These are phyloP conservation scores for Leccinum rimulosum DNA, from an alignment of 768 basidiomycete genomes.

Conservation along the genomic window DNA sequence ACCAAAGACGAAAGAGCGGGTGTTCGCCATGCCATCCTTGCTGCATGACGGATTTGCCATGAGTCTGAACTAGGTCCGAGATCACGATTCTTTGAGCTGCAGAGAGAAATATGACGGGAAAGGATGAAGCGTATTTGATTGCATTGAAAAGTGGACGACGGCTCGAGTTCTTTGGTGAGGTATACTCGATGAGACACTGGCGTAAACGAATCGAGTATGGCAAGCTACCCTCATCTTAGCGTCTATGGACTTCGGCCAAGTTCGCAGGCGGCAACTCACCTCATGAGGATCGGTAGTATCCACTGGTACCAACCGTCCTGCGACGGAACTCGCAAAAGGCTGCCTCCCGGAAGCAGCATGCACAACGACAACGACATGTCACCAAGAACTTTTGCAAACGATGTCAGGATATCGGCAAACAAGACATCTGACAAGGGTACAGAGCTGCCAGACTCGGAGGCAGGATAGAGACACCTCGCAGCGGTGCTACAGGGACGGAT, in stretches of 20 bases:
- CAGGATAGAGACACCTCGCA: constrained; percentile 71
- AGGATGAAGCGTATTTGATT: constrained; percentile 93
- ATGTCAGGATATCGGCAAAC: constrained; percentile 93
- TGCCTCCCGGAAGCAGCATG: constrained; percentile 86
- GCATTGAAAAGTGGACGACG: constrained; percentile 85
- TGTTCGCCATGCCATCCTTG: constrained; percentile 74
- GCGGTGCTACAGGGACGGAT: constrained; percentile 50
- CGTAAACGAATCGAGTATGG: constrained; percentile 90
- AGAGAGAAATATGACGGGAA: constrained; percentile 93
- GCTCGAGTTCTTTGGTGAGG: constrained; percentile 56
- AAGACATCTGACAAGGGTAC: constrained; percentile 90
- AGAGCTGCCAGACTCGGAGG: constrained; percentile 42
- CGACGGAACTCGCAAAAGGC: constrained; percentile 60
- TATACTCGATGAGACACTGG: constrained; percentile 91
- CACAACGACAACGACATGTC: constrained; percentile 87
- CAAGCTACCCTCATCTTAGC: constrained; percentile 41
- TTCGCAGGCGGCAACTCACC: constrained; percentile 46
- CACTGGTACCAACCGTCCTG: constrained; percentile 66
- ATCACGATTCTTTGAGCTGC: constrained; percentile 80
- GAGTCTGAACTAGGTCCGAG: constrained; percentile 51
- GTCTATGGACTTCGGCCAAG: not conserved
- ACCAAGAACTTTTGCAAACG: constrained; percentile 94
- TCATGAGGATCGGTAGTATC: constrained; percentile 83
- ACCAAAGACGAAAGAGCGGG: constrained; percentile 84
- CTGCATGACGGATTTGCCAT: constrained; percentile 41